Conservation (phyloP, 2,329 filamentous ascomycete genomes). For the Scedosporium aurantiacum region DNA sequence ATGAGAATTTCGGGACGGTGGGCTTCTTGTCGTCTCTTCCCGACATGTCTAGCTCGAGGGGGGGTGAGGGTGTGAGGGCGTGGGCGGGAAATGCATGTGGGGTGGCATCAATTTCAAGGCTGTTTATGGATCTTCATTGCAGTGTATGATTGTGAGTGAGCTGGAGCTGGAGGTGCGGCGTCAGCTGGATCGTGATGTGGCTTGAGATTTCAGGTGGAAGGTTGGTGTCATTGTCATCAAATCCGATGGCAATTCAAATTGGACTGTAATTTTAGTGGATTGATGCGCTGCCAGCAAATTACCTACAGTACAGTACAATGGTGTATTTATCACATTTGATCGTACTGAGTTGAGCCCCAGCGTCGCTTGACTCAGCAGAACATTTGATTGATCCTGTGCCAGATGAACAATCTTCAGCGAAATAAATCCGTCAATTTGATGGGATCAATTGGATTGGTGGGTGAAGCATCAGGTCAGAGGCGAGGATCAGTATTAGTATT, state of each 20-base stretch:
- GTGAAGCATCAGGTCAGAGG: no score
- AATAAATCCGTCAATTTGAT: not conserved
- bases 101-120: not conserved
- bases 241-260: no score
- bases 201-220: not conserved
- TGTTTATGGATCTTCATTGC: not conserved
- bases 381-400: not conserved
- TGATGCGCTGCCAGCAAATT: no score
- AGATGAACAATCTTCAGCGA: not conserved
- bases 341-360: no score
- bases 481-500: no score
- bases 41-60: constrained; percentile 15
- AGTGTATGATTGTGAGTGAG: no score
- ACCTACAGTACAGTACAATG: no score
- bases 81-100: not conserved
- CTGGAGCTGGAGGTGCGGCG: not conserved
- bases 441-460: no score
- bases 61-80: not conserved
- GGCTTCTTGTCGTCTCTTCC: constrained; percentile 15
- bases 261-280: no score
- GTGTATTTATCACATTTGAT: no score
- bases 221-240: no score
- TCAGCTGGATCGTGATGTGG: not conserved
- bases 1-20: constrained; percentile 58
- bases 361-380: not conserved